phyloP scores from a whole-genome alignment of 805 yeast genomes.

The Dipodascus albidus region DNA sequence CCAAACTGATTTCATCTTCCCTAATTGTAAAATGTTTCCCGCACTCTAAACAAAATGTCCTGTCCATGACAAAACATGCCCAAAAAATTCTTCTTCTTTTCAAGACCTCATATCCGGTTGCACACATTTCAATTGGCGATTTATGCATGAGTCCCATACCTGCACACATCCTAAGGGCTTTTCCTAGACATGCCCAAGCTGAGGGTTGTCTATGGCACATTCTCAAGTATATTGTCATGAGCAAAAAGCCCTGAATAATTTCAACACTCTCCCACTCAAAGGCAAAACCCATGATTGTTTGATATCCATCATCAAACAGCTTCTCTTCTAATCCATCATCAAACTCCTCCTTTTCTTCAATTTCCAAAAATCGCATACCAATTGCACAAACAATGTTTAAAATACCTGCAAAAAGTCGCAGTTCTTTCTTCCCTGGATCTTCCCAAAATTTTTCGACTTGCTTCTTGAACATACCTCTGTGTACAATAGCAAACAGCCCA shows the following conservation, averaged over 20 bases:
- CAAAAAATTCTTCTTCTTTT: slow-evolving; percentile 45
- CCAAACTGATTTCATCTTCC: slow-evolving; percentile 27
- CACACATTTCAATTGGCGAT: slow-evolving; percentile 3
- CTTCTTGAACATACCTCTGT: slow-evolving; percentile 41
- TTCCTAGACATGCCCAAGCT: slow-evolving; percentile 31
- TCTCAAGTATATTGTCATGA: slow-evolving; percentile 34
- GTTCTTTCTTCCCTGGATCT: slow-evolving; percentile 16
- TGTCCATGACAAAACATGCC: slow-evolving; percentile 43
- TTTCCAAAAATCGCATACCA: slow-evolving; percentile 41
- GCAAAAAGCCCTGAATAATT: slow-evolving; percentile 39
- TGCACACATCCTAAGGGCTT: slow-evolving; percentile 32
- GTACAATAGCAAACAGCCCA: slow-evolving; percentile 41
- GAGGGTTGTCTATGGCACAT: slow-evolving; percentile 35
- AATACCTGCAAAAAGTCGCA: slow-evolving; percentile 39
- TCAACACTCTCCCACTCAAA: slow-evolving; percentile 45
- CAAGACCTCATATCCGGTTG: slow-evolving; percentile 26
- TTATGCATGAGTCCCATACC: slow-evolving; percentile 34
- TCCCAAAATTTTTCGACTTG: slow-evolving; percentile 29
- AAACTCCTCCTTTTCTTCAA: slow-evolving; percentile 16
- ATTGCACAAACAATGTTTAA: slow-evolving; percentile 38
- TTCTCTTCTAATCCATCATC: slow-evolving; percentile 28
- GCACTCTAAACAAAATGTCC: slow-evolving; percentile 39
- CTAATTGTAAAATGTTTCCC: slow-evolving; percentile 34
- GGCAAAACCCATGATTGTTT: slow-evolving; percentile 29
- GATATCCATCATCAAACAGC: slow-evolving; percentile 32